Conservation (phyloP, 2,329 filamentous ascomycete genomes). For the Aspergillus japonicus region DNA sequence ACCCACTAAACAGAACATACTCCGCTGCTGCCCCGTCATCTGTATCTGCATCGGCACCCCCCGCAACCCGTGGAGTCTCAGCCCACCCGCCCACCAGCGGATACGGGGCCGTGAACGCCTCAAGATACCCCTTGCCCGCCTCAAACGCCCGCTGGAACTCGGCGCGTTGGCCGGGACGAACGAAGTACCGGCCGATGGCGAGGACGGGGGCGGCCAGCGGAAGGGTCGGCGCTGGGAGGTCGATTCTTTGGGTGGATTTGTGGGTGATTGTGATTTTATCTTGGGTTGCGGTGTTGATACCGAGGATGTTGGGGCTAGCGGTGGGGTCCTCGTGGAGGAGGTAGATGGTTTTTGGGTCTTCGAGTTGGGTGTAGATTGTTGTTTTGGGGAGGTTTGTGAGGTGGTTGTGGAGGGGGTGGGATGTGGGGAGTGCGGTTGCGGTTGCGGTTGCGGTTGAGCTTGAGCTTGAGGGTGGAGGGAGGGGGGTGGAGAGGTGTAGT, state of each 20-base stretch:
- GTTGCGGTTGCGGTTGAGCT: too few relatives aligned
- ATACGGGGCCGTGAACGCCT: slow-evolving; percentile 28
- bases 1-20: slow-evolving; percentile 44
- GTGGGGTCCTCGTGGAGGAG: slow-evolving; percentile 40
- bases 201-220: slow-evolving; percentile 32
- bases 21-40: slow-evolving; percentile 21
- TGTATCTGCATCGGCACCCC: too few relatives aligned
- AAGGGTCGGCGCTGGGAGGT: slow-evolving; percentile 26
- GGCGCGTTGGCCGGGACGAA: slow-evolving; percentile 5
- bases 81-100: slow-evolving; percentile 38
- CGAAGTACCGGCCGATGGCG: slow-evolving; percentile 25
- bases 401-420: too few relatives aligned
- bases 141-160: slow-evolving; percentile 31
- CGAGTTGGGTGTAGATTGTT: slow-evolving; percentile 42
- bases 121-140: slow-evolving; percentile 25
- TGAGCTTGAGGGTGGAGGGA: too few relatives aligned
- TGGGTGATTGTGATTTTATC: slow-evolving; percentile 47
- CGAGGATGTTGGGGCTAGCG: too few relatives aligned
- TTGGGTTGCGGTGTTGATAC: too few relatives aligned
- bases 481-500: too few relatives aligned
- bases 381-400: background rate
- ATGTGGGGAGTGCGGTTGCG: too few relatives aligned
- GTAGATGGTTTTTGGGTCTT: slow-evolving; percentile 45
- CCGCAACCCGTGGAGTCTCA: too few relatives aligned
- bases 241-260: slow-evolving; percentile 45